These are phyloP conservation scores for Prunus mongolica DNA, from an alignment of 306 rosid genomes.

Conservation along the genomic window DNA sequence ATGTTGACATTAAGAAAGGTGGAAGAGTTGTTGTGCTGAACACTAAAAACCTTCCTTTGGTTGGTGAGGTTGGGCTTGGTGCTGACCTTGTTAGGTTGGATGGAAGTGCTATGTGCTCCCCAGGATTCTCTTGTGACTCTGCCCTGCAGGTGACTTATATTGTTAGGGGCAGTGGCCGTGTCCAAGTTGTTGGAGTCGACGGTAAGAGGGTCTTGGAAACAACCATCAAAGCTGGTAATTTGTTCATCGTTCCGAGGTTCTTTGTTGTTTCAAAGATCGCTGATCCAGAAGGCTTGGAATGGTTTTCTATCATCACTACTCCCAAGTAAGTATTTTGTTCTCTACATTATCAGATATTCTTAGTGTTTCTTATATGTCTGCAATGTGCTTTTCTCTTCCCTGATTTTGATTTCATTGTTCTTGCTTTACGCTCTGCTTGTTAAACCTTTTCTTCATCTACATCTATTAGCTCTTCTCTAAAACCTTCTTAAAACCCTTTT, in stretches of 20 bases:
- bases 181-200: constrained; percentile 69
- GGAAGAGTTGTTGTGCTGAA: constrained; percentile 78
- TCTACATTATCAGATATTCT: background rate
- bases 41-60: constrained; percentile 78
- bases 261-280: constrained; percentile 85
- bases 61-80: constrained; percentile 73
- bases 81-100: constrained; percentile 81
- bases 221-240: constrained; percentile 56
- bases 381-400: background rate
- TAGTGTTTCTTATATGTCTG: background rate
- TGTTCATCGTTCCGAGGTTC: constrained; percentile 85
- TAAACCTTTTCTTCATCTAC: too few species aligned
- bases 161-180: constrained; percentile 69
- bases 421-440: background rate
- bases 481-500: too few species aligned
- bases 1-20: constrained; percentile 67
- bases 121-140: constrained; percentile 79
- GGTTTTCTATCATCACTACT: constrained; percentile 85
- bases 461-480: background rate
- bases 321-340: constrained; percentile 45
- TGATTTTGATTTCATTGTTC: background rate
- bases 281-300: constrained; percentile 70
- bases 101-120: constrained; percentile 79
- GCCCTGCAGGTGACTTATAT: constrained; percentile 79
- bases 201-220: constrained; percentile 75